These are phyloP conservation scores for Daedaleopsis nitida DNA, from an alignment of 768 basidiomycete species.

Conservation along the genomic window DNA sequence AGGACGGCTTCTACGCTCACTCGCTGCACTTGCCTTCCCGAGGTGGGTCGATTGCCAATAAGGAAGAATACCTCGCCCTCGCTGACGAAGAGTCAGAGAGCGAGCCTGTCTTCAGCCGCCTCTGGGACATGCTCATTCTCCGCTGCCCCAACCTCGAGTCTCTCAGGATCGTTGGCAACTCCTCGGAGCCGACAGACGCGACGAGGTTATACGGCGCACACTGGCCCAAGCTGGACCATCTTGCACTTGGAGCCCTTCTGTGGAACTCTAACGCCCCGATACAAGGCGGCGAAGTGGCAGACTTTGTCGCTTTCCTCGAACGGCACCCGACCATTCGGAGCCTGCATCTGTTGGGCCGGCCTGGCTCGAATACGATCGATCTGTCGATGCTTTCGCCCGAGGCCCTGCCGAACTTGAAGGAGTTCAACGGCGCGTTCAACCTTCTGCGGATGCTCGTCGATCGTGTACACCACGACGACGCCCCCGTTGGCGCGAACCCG, in stretches of 20 bases:
- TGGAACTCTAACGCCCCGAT: slow-evolving; percentile 48
- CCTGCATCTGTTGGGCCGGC: slow-evolving; percentile 35
- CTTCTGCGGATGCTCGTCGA: slow-evolving; percentile 64
- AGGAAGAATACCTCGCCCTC: slow-evolving; percentile 1
- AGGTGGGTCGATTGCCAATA: slow-evolving; percentile 43
- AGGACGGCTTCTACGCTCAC: slow-evolving; percentile 63
- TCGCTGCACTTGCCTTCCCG: slow-evolving; percentile 57
- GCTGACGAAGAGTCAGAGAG: slow-evolving; percentile 37
- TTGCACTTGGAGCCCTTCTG: slow-evolving; percentile 66
- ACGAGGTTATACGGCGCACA: slow-evolving; percentile 57
- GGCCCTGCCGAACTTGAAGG: slow-evolving; percentile 50
- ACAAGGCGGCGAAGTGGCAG: slow-evolving; percentile 45
- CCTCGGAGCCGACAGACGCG: slow-evolving; percentile 53
- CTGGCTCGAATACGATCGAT: slow-evolving; percentile 49
- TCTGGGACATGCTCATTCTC: slow-evolving; percentile 74
- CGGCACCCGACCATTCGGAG: slow-evolving; percentile 52
- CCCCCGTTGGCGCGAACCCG: neutral
- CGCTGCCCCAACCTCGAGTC: slow-evolving; percentile 69
- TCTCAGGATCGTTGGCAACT: slow-evolving; percentile 55
- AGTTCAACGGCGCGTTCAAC: slow-evolving; percentile 67
- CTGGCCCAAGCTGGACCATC: slow-evolving; percentile 65
- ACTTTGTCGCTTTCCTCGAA: slow-evolving; percentile 70
- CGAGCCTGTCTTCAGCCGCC: slow-evolving; percentile 50
- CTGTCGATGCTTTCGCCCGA: slow-evolving; percentile 49
- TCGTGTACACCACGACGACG: slow-evolving; percentile 12